phyloP scores from a whole-genome alignment of 306 rosid genomes.

The Vachellia pachyceras region DNA sequence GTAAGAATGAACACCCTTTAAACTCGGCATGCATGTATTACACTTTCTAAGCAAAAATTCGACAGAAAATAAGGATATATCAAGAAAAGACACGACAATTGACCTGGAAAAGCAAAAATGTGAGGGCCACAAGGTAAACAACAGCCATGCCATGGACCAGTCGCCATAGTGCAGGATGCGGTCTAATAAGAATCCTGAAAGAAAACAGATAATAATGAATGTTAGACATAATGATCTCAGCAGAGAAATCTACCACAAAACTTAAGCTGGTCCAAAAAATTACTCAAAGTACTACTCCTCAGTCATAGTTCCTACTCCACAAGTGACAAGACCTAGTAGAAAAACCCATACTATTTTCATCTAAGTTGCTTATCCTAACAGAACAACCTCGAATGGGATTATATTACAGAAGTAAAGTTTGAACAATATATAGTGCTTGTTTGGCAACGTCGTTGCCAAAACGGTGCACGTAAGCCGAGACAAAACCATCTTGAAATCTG shows the following conservation, averaged over 20 bases:
- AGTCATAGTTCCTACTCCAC: slow-evolving; percentile 18
- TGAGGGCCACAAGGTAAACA: slow-evolving; percentile 89
- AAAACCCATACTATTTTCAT: background rate
- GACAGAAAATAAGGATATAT: background rate
- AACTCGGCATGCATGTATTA: background rate
- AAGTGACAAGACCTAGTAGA: background rate
- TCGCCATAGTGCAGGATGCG: slow-evolving; percentile 99
- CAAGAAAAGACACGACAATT: slow-evolving; percentile 32
- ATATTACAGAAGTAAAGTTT: background rate
- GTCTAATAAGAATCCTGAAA: slow-evolving; percentile 93
- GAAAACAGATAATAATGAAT: slow-evolving; percentile 33
- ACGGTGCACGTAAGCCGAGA: no score
- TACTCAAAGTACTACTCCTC: background rate
- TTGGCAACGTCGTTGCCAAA: no score
- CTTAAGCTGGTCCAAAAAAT: slow-evolving; percentile 13
- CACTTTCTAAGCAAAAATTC: background rate
- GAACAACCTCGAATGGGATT: background rate
- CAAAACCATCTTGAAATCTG: no score
- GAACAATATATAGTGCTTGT: background rate
- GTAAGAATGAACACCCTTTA: background rate
- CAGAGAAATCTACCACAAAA: slow-evolving; percentile 1
- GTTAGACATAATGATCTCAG: slow-evolving; percentile 36
- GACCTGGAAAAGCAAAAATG: slow-evolving; percentile 99
- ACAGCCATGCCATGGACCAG: slow-evolving; percentile 99
- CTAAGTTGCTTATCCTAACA: slow-evolving; percentile 18